These are phyloP conservation scores for Paramecium caudatum DNA, from an alignment of 73 alveolate species.

Conservation along the genomic window DNA sequence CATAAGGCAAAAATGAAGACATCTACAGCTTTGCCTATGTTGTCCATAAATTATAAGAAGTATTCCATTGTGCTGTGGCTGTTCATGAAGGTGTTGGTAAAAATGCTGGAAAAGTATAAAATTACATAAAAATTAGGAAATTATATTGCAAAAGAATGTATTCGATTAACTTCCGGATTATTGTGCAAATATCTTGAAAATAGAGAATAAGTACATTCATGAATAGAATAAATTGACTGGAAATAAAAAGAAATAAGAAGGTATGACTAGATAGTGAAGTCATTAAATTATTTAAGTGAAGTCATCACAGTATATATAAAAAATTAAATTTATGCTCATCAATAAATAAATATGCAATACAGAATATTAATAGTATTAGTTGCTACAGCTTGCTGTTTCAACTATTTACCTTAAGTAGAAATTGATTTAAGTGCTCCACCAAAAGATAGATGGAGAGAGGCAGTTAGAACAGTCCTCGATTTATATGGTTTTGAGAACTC, in stretches of 20 bases:
- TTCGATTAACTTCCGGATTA: slow-evolving; percentile 21
- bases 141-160: not conserved
- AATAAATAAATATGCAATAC: not conserved
- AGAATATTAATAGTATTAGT: not conserved
- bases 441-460: slow-evolving; percentile 31
- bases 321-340: not conserved
- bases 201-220: slow-evolving; percentile 8
- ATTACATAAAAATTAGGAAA: not conserved
- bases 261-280: slow-evolving; percentile 55
- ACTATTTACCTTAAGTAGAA: slow-evolving; percentile 13
- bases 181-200: slow-evolving; percentile 34
- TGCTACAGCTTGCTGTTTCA: not conserved
- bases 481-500: slow-evolving; percentile 49
- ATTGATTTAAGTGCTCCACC: slow-evolving; percentile 63
- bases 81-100: slow-evolving; percentile 41
- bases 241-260: slow-evolving; percentile 30
- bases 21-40: slow-evolving; percentile 33
- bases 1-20: not conserved
- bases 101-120: slow-evolving; percentile 19
- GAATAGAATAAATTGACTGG: slow-evolving; percentile 36
- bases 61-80: not conserved
- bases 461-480: slow-evolving; percentile 22
- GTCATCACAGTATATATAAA: slow-evolving; percentile 24
- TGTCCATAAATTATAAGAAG: not conserved
- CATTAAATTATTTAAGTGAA: slow-evolving; percentile 42